These are phyloP conservation scores for Rossbeevera mucosa DNA, from an alignment of 768 basidiomycete species.

Conservation along the genomic window DNA sequence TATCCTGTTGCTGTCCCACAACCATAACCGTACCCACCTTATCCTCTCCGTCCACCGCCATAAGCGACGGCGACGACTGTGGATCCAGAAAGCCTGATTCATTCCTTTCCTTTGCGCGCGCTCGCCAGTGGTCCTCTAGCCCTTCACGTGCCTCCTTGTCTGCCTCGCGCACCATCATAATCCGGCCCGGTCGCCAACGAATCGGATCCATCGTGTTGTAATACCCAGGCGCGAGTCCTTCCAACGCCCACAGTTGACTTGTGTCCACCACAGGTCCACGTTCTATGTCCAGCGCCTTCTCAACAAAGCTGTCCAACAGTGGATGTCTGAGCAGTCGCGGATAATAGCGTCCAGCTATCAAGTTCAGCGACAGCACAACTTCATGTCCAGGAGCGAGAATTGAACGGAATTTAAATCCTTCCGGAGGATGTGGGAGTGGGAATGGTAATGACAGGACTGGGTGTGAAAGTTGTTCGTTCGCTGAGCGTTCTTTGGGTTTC, in stretches of 20 bases:
- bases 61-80: constrained; percentile 3
- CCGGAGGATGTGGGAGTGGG: constrained; percentile 59
- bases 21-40: not conserved
- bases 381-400: constrained; percentile 61
- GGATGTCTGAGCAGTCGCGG: constrained; percentile 66
- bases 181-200: constrained; percentile 47
- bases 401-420: constrained; percentile 64
- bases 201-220: constrained; percentile 69
- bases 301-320: constrained; percentile 41
- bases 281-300: constrained; percentile 36
- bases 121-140: constrained; percentile 38
- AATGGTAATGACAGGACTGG: constrained; percentile 32
- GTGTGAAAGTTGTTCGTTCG: constrained; percentile 34
- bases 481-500: constrained; percentile 15
- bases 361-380: constrained; percentile 59
- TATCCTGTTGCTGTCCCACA: not conserved
- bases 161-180: constrained; percentile 60
- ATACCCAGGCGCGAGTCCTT: constrained; percentile 63
- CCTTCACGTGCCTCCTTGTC: constrained; percentile 44
- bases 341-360: constrained; percentile 80
- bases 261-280: constrained; percentile 36
- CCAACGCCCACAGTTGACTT: constrained; percentile 64
- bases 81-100: constrained; percentile 15
- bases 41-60: constrained; percentile 1
- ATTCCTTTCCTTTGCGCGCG: constrained; percentile 28